Conservation (phyloP, 352 stramenopile species). For the Pythium dissotocum region DNA sequence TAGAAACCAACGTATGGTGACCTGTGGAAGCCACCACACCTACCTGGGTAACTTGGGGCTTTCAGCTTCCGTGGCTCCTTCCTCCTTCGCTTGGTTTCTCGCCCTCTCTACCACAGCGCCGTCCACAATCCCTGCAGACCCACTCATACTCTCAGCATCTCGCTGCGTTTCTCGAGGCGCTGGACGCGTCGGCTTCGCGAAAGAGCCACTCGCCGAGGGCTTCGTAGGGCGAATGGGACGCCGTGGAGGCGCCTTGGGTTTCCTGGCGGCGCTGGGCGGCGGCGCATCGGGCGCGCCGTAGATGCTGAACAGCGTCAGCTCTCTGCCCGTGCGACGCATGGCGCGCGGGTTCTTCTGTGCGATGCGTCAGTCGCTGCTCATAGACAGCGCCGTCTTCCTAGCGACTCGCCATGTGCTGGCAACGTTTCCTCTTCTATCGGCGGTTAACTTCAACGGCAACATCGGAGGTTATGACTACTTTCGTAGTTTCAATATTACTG, state of each 20-base stretch:
- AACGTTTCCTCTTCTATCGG: background rate
- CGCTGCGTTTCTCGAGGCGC: background rate
- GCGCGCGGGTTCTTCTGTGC: background rate
- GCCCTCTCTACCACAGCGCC: background rate
- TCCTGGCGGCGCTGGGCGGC: background rate
- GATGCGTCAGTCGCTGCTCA: background rate
- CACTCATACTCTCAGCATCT: background rate
- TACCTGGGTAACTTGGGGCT: background rate
- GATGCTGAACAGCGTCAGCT: conserved; percentile 31
- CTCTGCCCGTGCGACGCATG: conserved; percentile 19
- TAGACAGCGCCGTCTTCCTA: background rate
- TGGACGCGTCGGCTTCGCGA: background rate
- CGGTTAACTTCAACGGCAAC: background rate
- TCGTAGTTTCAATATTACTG: background rate
- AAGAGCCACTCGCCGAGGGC: background rate
- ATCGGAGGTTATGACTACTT: background rate
- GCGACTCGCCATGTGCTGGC: background rate
- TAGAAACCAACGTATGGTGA: background rate
- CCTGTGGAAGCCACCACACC: background rate
- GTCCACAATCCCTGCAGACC: background rate
- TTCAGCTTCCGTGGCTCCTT: background rate
- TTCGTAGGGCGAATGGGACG: background rate
- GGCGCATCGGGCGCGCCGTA: conserved; percentile 17
- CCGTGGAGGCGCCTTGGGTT: background rate
- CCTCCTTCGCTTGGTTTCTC: background rate